Conservation (phyloP, 2,329 filamentous ascomycete genomes). For the Diaporthe amygdali region DNA sequence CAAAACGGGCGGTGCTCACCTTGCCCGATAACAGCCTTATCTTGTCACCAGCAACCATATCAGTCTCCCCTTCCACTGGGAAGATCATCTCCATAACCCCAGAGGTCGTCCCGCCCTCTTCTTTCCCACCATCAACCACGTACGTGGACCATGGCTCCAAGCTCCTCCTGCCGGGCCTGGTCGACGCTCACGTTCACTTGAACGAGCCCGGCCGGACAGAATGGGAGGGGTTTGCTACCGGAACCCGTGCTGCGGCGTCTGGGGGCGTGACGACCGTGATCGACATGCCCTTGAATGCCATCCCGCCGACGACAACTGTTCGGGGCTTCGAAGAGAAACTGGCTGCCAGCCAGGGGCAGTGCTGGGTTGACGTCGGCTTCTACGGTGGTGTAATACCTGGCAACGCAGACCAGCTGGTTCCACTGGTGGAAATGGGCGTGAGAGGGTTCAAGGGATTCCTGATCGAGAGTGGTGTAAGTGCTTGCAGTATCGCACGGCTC, state of each 20-base stretch:
- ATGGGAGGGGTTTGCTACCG: conserved; percentile 98
- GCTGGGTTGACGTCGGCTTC: conserved; percentile 99
- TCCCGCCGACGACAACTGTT: conserved; percentile 93
- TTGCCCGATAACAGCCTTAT: conserved; percentile 65
- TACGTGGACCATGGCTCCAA: conserved; percentile 87
- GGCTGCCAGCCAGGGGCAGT: conserved; percentile 81
- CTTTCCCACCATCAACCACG: conserved; percentile 73
- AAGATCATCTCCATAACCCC: conserved; percentile 82
- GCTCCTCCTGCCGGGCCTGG: conserved; percentile 86
- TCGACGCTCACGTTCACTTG: conserved; percentile 96
- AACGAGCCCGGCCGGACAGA: conserved; percentile 97
- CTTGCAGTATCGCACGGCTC: neutral
- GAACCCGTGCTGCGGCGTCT: conserved; percentile 90
- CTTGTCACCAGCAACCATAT: conserved; percentile 82
- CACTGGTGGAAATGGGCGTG: conserved; percentile 83
- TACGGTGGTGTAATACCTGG: conserved; percentile 95
- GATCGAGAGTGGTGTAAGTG: conserved; percentile 90
- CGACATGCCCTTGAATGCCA: conserved; percentile 97
- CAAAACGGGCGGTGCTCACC: conserved; percentile 81
- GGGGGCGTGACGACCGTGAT: conserved; percentile 96
- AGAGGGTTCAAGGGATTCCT: conserved; percentile 97
- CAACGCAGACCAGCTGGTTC: conserved; percentile 79
- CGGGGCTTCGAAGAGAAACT: conserved; percentile 84
- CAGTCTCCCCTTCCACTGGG: conserved; percentile 77
- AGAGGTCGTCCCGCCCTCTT: conserved; percentile 73